phyloP scores from a whole-genome alignment of 805 yeast genomes.

The Metschnikowia anglica region DNA sequence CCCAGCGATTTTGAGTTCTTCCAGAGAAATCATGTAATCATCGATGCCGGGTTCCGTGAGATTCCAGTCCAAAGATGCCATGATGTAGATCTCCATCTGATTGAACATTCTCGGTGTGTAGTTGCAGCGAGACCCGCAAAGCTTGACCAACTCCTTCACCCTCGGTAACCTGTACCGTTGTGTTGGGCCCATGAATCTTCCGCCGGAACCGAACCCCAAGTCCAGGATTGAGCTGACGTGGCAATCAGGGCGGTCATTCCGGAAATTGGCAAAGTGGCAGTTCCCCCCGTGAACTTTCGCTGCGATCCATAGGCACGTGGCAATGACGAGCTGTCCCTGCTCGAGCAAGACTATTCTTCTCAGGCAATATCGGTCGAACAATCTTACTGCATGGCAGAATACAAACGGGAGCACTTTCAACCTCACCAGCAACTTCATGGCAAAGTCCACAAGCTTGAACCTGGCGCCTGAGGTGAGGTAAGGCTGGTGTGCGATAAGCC shows the following conservation, averaged over 20 bases:
- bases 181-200: slow-evolving; percentile 66
- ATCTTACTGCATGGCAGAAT: slow-evolving; percentile 63
- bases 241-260: slow-evolving; percentile 12
- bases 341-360: slow-evolving; percentile 79
- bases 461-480: slow-evolving; percentile 76
- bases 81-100: slow-evolving; percentile 77
- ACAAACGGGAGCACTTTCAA: slow-evolving; percentile 67
- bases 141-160: slow-evolving; percentile 58
- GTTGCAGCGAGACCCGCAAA: slow-evolving; percentile 63
- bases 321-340: slow-evolving; percentile 86
- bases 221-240: slow-evolving; percentile 34
- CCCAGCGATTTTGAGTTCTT: slow-evolving; percentile 40
- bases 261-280: slow-evolving; percentile 56
- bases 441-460: slow-evolving; percentile 72
- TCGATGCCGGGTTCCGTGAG: slow-evolving; percentile 58
- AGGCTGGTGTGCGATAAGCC: slow-evolving; percentile 81
- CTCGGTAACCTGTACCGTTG: slow-evolving; percentile 71
- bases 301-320: slow-evolving; percentile 91
- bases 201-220: slow-evolving; percentile 50
- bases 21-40: slow-evolving; percentile 32
- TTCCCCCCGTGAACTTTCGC: slow-evolving; percentile 81
- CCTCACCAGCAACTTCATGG: slow-evolving; percentile 67
- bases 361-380: slow-evolving; percentile 90
- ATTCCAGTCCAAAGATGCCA: slow-evolving; percentile 70
- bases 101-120: slow-evolving; percentile 47